Base-by-base conservation (phyloP, 495 filamentous ascomycete species). In the Penicillium cataractarum region DNA sequence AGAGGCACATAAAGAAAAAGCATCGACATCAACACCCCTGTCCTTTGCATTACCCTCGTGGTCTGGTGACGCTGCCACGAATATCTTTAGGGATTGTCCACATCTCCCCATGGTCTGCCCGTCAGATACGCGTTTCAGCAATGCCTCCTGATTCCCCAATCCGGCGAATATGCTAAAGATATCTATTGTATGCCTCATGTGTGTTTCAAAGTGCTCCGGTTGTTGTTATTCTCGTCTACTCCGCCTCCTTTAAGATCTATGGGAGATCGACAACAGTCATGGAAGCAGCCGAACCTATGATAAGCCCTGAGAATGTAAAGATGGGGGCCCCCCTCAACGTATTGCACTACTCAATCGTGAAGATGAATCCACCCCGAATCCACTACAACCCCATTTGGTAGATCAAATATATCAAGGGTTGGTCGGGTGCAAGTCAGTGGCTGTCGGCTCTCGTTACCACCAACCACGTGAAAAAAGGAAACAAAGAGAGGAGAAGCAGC, bases 161-260 rank as follows among this genome's bases (percentile, higher is more conserved):
- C 51, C 44, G 53, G 58, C 48, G 51, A 33, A 49, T 31, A 37
- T 49, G 48, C 66, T 65, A 62, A 65, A 59, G 44, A 65, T 65
- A 65, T 51, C 42, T 10, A 53, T 33, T 29, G 22, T 21, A 53
- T 31, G 29, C 31, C 10, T 32, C 24, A 31, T 29, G 19, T 42
- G 32, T 29, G 39, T 65, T 53, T 60, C 61, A 57, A 31, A 4
- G 26, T 37, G 40, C 53, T 59, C 54, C 48, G 24, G 31, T 22
- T 48, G 27, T 57, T 57, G 39, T 57, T 22, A 32, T 48, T 57
- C 26, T 48, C 15, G 29, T 22, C 4, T 6, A 10, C 46, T 50
- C 10, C 21, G 21, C 51, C 29, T 17, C 51, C 27, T 33, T 33
- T 21, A 27, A 8, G 24, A 27, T 27, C 17, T 10, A 1, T 56